Evolutionary conservation across 352 stramenopile species (phyloP).

Genomic region (Bremia lactucae): DNA sequence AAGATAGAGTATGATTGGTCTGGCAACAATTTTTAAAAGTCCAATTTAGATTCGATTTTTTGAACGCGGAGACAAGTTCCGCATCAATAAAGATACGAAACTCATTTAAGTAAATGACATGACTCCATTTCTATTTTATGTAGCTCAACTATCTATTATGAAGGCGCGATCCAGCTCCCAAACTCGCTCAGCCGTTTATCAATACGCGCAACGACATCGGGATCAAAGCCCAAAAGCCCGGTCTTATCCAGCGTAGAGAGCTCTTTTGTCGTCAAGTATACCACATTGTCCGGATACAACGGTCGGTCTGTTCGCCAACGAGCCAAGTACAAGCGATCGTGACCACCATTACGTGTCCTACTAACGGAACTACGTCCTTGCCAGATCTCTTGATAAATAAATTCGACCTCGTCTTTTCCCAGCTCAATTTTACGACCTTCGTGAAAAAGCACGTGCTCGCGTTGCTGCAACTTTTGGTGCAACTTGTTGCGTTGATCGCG

Average conservation of each 20-base stretch:
- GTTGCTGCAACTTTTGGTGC: constrained; percentile 73
- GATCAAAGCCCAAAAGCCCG: constrained; percentile 54
- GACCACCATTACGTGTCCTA: constrained; percentile 51
- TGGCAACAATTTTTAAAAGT: no score
- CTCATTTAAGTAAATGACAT: no score
- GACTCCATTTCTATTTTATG: no score
- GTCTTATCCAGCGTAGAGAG: constrained; percentile 45
- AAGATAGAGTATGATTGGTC: no score
- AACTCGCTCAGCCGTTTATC: constrained; percentile 54
- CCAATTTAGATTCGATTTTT: no score
- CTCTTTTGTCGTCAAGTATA: constrained; percentile 81
- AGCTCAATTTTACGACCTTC: constrained; percentile 49
- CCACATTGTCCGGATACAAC: constrained; percentile 73
- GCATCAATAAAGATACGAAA: no score
- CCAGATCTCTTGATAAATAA: constrained; percentile 83
- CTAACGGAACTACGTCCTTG: constrained; percentile 65
- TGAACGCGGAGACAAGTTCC: no score
- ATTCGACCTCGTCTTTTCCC: constrained; percentile 84
- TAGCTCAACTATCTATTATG: no score
- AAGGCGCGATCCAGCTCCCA: constrained; percentile 37
- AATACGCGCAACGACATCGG: constrained; percentile 52
- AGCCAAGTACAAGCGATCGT: constrained; percentile 72
- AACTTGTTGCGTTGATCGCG: constrained; percentile 82
- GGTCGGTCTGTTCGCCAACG: constrained; percentile 67
- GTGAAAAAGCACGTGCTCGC: constrained; percentile 53